Conservation (phyloP, 202 grass and related monocot genomes). For the Setaria italica region DNA sequence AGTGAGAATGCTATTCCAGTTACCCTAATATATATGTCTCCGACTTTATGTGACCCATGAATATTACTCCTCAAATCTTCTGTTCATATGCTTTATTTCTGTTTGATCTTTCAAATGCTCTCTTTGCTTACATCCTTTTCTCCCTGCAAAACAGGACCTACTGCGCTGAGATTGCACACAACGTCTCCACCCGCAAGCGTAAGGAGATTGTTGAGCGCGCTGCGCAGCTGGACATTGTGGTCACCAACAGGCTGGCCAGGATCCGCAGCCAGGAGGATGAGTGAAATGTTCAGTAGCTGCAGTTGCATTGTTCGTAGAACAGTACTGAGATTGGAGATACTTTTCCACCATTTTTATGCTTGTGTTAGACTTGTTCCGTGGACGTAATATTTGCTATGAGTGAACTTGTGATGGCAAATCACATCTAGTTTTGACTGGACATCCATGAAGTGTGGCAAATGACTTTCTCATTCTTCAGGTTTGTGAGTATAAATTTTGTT, state of each 20-base stretch:
- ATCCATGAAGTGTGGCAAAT: neutral
- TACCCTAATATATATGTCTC: neutral
- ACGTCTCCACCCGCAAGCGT: conserved; percentile 81
- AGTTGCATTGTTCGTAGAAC: conserved; percentile 12
- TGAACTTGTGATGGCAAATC: neutral
- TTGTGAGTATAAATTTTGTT: neutral
- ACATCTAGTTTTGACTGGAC: conserved; percentile 26
- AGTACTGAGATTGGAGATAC: conserved; percentile 22
- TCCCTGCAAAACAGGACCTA: conserved; percentile 58
- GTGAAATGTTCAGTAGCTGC: conserved; percentile 37
- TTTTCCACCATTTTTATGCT: neutral
- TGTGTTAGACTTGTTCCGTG: neutral
- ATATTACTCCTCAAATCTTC: too few relatives aligned
- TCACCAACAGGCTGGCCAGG: conserved; percentile 79
- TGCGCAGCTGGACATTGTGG: conserved; percentile 80
- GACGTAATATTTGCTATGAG: neutral
- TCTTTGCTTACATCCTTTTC: neutral
- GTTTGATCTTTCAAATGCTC: too few relatives aligned
- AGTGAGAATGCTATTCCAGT: neutral
- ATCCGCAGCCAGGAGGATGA: conserved; percentile 92
- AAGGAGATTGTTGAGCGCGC: conserved; percentile 88
- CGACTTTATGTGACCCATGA: neutral
- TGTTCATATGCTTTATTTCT: neutral
- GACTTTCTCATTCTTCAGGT: neutral
- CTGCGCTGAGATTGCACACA: conserved; percentile 87